Evolutionary conservation across 441 rosid species (phyloP).

Genomic region (Adansonia madagascariensis): DNA sequence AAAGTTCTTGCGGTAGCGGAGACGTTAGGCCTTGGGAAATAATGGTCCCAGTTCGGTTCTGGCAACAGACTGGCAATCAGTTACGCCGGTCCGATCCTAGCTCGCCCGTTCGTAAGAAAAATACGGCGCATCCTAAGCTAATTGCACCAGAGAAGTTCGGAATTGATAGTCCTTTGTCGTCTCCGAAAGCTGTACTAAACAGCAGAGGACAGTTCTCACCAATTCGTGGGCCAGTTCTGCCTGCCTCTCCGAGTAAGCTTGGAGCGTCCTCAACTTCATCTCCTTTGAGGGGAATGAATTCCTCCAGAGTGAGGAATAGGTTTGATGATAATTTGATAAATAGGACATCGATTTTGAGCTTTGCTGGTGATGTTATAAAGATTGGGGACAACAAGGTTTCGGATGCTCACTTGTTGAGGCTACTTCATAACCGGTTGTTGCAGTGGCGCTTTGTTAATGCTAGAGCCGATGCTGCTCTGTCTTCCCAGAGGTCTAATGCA

Average conservation of each 20-base stretch:
- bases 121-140: slow-evolving; percentile 43
- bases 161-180: slow-evolving; percentile 51
- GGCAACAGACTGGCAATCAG: slow-evolving; percentile 55
- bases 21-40: slow-evolving; percentile 40
- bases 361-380: slow-evolving; percentile 68
- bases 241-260: slow-evolving; percentile 77
- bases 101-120: slow-evolving; percentile 44
- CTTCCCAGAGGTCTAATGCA: slow-evolving; percentile 56
- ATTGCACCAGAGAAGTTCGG: slow-evolving; percentile 49
- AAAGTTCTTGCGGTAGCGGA: slow-evolving; percentile 33
- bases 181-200: slow-evolving; percentile 56
- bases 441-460: slow-evolving; percentile 91
- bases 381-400: slow-evolving; percentile 60
- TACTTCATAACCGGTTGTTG: slow-evolving; percentile 70
- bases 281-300: slow-evolving; percentile 68
- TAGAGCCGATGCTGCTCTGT: slow-evolving; percentile 58
- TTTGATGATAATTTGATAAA: slow-evolving; percentile 41
- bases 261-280: slow-evolving; percentile 48
- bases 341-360: slow-evolving; percentile 69
- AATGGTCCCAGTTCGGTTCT: slow-evolving; percentile 53
- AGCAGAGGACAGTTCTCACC: slow-evolving; percentile 56
- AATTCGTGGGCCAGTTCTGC: slow-evolving; percentile 51
- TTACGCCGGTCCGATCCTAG: slow-evolving; percentile 44
- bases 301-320: slow-evolving; percentile 62
- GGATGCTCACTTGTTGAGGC: slow-evolving; percentile 74